A percentile compares a stretch with the other conserved stretches of the same genome.
These are phyloP conservation scores for Peniophora sp. DNA, from an alignment of 1,284 basidiomycete genomes.

Conservation along the genomic window DNA sequence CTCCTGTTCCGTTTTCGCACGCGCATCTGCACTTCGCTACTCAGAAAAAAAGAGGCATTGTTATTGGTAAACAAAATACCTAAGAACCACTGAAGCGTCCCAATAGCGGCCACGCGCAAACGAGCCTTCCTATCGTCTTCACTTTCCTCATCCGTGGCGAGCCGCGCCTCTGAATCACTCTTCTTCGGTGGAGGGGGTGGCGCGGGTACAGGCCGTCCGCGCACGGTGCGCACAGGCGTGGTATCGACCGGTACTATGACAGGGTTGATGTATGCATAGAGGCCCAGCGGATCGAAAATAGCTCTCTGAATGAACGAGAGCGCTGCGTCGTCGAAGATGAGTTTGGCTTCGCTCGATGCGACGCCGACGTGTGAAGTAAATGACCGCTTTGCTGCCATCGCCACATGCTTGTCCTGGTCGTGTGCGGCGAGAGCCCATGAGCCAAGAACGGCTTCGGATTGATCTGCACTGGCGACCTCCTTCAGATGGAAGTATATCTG, in stretches of 20 bases:
- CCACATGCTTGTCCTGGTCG: conserved; percentile 66
- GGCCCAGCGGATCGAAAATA: conserved; percentile 56
- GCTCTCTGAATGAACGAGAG: conserved; percentile 44
- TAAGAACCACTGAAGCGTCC: conserved; percentile 58
- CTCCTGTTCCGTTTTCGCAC: conserved; percentile 11
- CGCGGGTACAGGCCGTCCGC: conserved; percentile 24
- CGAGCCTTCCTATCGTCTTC: conserved; percentile 64
- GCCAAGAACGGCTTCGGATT: conserved; percentile 68
- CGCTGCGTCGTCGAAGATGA: conserved; percentile 30
- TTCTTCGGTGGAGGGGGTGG: conserved; percentile 16
- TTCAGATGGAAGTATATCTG: conserved; percentile 53
- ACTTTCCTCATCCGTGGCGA: conserved; percentile 42
- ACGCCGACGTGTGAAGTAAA: conserved; percentile 41
- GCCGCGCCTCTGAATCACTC: conserved; percentile 34
- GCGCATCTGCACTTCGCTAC: neutral
- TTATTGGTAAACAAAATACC: conserved; percentile 27
- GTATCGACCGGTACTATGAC: conserved; percentile 31
- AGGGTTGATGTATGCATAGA: conserved; percentile 69
- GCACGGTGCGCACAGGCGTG: conserved; percentile 16
- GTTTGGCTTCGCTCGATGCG: conserved; percentile 12
- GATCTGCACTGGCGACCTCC: conserved; percentile 45
- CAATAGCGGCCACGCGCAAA: conserved; percentile 65
- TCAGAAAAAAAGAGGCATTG: neutral
- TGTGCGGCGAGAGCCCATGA: conserved; percentile 73
- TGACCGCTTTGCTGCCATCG: conserved; percentile 39